Evolutionary conservation across 1,284 basidiomycete genomes (phyloP).

Genomic region (Rhizoctonia solani): DNA sequence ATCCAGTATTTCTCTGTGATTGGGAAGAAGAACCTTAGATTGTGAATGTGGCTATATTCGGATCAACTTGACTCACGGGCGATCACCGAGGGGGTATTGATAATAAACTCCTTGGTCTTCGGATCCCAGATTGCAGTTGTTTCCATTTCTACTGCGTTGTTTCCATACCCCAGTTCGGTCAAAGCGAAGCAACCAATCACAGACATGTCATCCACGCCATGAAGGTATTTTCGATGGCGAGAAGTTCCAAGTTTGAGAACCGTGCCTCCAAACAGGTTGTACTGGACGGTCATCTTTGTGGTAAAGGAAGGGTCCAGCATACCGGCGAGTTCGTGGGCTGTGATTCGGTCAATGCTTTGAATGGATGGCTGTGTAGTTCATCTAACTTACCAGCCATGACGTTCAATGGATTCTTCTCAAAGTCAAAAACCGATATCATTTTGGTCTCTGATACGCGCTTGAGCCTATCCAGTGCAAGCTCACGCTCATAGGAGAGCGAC

Average conservation of each 20-base stretch:
- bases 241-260: constrained; percentile 34
- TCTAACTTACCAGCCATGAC: constrained; percentile 32
- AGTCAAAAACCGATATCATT: constrained; percentile 34
- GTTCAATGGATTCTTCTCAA: constrained; percentile 32
- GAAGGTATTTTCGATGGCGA: constrained; percentile 23
- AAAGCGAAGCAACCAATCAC: constrained; percentile 36
- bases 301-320: constrained; percentile 34
- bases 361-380: background rate
- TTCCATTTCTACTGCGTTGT: constrained; percentile 35
- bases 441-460: constrained; percentile 31
- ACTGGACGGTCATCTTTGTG: constrained; percentile 35
- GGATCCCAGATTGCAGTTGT: constrained; percentile 34
- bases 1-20: constrained; percentile 26
- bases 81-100: constrained; percentile 31
- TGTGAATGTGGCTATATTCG: no score
- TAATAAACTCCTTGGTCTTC: constrained; percentile 32
- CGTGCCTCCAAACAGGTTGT: constrained; percentile 35
- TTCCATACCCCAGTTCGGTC: constrained; percentile 32
- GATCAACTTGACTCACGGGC: constrained; percentile 11
- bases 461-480: constrained; percentile 33
- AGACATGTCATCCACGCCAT: constrained; percentile 32
- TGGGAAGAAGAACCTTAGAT: background rate
- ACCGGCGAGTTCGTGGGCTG: constrained; percentile 24
- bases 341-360: background rate
- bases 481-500: constrained; percentile 32